Evolutionary conservation across 176 grass and related monocot species (phyloP).

Genomic region (Oropetium thomaeum): DNA sequence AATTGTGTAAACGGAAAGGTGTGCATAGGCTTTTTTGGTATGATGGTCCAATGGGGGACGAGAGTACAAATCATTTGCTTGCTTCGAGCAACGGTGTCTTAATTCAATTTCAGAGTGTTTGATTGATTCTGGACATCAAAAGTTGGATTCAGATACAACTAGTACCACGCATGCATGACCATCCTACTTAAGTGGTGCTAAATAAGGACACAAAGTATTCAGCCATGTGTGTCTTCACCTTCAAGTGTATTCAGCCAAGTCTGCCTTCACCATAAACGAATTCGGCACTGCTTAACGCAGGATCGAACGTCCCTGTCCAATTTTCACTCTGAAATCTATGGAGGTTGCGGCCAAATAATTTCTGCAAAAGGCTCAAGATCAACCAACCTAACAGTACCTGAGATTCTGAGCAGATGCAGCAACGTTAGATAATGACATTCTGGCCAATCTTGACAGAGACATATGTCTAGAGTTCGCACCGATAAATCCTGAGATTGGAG

Average conservation of each 20-base stretch:
- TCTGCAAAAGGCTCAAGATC: constrained; percentile 30
- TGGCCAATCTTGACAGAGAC: constrained; percentile 34
- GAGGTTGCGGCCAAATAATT: constrained; percentile 34
- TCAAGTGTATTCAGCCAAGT: constrained; percentile 32
- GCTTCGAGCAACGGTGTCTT: background rate
- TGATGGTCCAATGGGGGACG: constrained; percentile 19
- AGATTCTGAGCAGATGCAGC: constrained; percentile 39
- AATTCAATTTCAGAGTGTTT: background rate
- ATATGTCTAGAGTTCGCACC: constrained; percentile 9
- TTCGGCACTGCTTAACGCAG: constrained; percentile 16
- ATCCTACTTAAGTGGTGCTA: constrained; percentile 1
- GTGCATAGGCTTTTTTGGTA: constrained; percentile 5
- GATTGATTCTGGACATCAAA: background rate
- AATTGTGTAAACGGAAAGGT: constrained; percentile 27
- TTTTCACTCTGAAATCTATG: constrained; percentile 31
- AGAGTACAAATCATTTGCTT: background rate
- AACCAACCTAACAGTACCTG: constrained; percentile 40
- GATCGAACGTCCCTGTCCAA: constrained; percentile 33
- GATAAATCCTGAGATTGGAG: constrained; percentile 7
- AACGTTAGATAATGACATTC: constrained; percentile 37
- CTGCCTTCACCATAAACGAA: constrained; percentile 16
- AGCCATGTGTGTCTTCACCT: constrained; percentile 19
- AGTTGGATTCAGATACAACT: background rate
- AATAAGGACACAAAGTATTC: constrained; percentile 30
- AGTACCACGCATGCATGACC: constrained; percentile 4